These are phyloP conservation scores for Hyaloperonospora brassicae DNA, from an alignment of 352 stramenopile species.

Conservation along the genomic window DNA sequence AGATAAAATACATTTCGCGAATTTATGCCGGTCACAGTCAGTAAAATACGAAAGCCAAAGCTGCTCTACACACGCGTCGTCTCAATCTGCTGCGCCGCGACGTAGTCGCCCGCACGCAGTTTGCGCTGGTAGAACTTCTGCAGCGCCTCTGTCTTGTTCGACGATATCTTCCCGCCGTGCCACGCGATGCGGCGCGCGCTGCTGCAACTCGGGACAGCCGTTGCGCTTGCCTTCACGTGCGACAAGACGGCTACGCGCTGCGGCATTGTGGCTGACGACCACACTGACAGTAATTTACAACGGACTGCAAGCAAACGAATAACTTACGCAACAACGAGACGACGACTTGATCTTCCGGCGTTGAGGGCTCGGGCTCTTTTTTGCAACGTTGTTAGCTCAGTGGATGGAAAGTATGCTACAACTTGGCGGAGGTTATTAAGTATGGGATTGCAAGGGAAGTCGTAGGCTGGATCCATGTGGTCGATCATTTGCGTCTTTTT, in stretches of 20 bases:
- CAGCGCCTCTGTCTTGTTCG: slow-evolving; percentile 81
- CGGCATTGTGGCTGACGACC: slow-evolving; percentile 2
- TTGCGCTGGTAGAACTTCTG: slow-evolving; percentile 83
- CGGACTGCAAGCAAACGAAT: not conserved
- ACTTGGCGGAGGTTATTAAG: too few species aligned
- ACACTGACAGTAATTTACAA: not conserved
- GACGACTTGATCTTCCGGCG: too few species aligned
- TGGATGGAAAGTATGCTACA: too few species aligned
- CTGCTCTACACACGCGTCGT: slow-evolving; percentile 25
- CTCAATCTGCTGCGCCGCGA: slow-evolving; percentile 42
- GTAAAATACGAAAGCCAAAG: not conserved
- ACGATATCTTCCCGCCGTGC: slow-evolving; percentile 73
- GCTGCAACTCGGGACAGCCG: slow-evolving; percentile 15
- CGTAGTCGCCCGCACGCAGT: slow-evolving; percentile 32
- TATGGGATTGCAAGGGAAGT: too few species aligned
- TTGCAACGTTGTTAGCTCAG: too few species aligned
- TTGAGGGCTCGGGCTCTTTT: too few species aligned
- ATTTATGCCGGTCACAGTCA: too few species aligned
- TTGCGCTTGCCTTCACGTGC: slow-evolving; percentile 57
- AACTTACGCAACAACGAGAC: too few species aligned
- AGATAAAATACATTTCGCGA: too few species aligned
- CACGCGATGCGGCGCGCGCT: slow-evolving; percentile 48
- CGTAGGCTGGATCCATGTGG: too few species aligned
- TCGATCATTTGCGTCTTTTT: too few species aligned
- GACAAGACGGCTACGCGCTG: slow-evolving; percentile 50